Percentiles rank a stretch among this genome's conserved stretches.
Evolutionary conservation across 352 stramenopile species (phyloP).

Genomic region (Globisporangium spiculum): DNA sequence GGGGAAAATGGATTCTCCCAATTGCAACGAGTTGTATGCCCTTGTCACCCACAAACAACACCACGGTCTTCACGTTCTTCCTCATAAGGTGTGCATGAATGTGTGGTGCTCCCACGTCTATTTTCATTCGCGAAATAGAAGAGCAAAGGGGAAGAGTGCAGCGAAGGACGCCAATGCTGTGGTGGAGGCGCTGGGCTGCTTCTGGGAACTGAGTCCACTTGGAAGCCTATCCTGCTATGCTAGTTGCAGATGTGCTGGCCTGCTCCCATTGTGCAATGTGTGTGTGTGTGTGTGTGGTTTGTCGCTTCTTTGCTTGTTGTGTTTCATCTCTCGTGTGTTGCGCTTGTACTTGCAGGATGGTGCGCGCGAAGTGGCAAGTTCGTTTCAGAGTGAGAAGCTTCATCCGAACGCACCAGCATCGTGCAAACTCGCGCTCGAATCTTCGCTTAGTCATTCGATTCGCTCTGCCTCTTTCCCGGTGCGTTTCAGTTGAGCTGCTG

Average conservation of each 20-base stretch:
- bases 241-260: neutral
- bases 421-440: neutral
- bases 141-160: neutral
- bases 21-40: neutral
- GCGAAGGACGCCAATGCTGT: neutral
- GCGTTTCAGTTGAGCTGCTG: neutral
- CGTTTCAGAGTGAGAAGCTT: neutral
- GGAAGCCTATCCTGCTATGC: neutral
- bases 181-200: neutral
- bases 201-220: neutral
- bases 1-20: neutral
- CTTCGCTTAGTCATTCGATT: neutral
- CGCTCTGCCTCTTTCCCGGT: neutral
- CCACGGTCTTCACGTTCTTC: neutral
- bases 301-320: neutral
- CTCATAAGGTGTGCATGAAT: neutral
- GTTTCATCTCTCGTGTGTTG: neutral
- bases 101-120: neutral
- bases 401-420: neutral
- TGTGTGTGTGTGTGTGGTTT: neutral
- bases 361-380: neutral
- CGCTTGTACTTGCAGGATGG: neutral
- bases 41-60: neutral
- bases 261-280: neutral
- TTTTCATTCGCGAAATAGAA: neutral